Conservation (phyloP, 441 rosid genomes). For the Syzygium malaccense region DNA sequence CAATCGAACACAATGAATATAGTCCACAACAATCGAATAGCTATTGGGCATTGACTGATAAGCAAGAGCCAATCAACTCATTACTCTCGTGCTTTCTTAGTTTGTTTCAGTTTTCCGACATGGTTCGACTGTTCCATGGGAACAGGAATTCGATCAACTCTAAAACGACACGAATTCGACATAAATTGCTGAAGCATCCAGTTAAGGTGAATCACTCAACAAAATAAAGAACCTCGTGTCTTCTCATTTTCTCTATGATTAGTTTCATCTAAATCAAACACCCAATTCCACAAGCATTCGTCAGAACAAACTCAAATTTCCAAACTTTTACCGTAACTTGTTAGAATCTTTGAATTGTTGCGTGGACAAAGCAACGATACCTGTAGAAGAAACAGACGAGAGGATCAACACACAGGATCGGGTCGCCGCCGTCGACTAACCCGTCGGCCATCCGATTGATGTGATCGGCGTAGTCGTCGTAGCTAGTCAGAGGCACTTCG, state of each 20-base stretch:
- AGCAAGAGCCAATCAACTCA: background rate
- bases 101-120: background rate
- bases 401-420: conserved; percentile 30
- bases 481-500: conserved; percentile 29
- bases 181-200: background rate
- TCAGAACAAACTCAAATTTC: background rate
- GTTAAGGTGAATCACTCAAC: background rate
- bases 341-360: background rate
- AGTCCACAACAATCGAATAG: background rate
- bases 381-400: conserved; percentile 44
- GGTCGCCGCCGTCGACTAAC: background rate
- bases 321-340: background rate
- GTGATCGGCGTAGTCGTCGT: conserved; percentile 31
- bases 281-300: background rate
- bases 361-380: background rate
- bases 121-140: background rate
- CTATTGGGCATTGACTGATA: background rate
- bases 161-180: background rate
- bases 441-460: conserved; percentile 27
- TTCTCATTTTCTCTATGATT: too few species aligned
- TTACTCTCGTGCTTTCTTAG: background rate
- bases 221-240: background rate
- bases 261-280: background rate
- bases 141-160: background rate
- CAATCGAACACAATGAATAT: background rate